Conservation (phyloP, 495 filamentous ascomycete species). For the Friedmanniomyces simplex region DNA sequence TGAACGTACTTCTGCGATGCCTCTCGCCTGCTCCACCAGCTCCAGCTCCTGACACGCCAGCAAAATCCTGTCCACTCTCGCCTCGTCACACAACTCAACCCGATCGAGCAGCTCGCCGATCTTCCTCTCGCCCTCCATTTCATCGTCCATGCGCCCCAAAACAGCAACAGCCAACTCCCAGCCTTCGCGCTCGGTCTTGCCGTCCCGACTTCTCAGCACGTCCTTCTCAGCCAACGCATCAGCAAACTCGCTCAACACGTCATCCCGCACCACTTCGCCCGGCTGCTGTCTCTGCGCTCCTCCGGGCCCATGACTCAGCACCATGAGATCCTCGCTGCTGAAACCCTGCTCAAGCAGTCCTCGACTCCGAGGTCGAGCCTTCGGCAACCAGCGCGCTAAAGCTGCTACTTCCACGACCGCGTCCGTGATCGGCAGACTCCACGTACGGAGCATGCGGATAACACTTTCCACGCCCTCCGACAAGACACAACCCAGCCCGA, state of each 20-base stretch:
- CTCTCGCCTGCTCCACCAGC: conserved; percentile 58
- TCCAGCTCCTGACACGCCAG: conserved; percentile 56
- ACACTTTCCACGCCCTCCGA: conserved; percentile 66
- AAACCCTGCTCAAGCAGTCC: conserved; percentile 25
- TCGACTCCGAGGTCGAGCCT: neutral
- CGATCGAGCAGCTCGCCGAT: conserved; percentile 50
- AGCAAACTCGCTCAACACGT: conserved; percentile 64
- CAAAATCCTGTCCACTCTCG: conserved; percentile 66
- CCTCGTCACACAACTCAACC: conserved; percentile 47
- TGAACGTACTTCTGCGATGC: conserved; percentile 40
- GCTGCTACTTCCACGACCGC: conserved; percentile 71
- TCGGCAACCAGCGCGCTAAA: conserved; percentile 60
- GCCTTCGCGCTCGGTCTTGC: conserved; percentile 46
- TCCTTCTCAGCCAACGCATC: conserved; percentile 40
- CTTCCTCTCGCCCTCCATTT: conserved; percentile 50
- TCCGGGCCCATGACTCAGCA: conserved; percentile 45
- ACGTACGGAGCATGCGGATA: conserved; percentile 59
- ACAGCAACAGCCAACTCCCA: conserved; percentile 81
- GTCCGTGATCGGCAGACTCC: conserved; percentile 65
- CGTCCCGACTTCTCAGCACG: conserved; percentile 20
- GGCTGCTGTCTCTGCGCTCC: neutral
- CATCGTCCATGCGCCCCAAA: conserved; percentile 61
- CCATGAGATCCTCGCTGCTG: conserved; percentile 46
- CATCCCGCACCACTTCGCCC: conserved; percentile 45
- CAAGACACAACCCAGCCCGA: conserved; percentile 67